Base-by-base conservation (phyloP, 2,329 filamentous ascomycete species). In the Pseudogymnoascus sp. region DNA sequence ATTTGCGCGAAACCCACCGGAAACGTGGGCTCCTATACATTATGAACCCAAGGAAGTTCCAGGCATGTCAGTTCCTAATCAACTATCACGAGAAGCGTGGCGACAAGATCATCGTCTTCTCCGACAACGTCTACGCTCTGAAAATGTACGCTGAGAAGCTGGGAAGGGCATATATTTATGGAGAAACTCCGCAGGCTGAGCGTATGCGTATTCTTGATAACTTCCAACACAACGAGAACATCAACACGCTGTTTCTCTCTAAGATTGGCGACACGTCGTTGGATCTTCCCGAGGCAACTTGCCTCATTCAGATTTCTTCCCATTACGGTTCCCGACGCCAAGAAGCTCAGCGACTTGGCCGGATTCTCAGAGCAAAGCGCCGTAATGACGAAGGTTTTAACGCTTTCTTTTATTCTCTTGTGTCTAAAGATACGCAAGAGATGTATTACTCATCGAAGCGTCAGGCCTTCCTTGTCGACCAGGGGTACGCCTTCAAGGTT, bases 241-340 rank as follows among this genome's bases (percentile, higher is more conserved):
- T 96, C 69, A 95, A 93, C 73, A 97, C 93, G 1, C 86, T 99
- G 52, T 97, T 99, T 77, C 79, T 97, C 1, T 97, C 92, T 62
- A 97, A 97, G 76, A 97, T 99, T 70, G 94, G 94, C 40, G 94
- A 97, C 72, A 99, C 94, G 0, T 97, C 93, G n/a, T 85, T 99
- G 8, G 94, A 99, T 76, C 78, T 99, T 21, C 94, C 94, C 0
- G 94, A 97, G 77, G 94, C 94, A 0, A 99, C 94, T 0, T 97
- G 92, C 70, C 81, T 99, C 3, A 97, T 97, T 64, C 94, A 97
- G 70, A 96, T 99, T 59, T 97, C 93, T 0, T 96, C 93, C 0
- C 94, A 99, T 72, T 99, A 97, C 70, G 94, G 94, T 65, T 97
- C 93, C 8, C 90, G 94, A 68, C 88, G 94, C 77, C 94, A 97